Evolutionary conservation across 129 eudicot species (phyloP).

Genomic region (Rutidosis leptorrhynchoides): DNA sequence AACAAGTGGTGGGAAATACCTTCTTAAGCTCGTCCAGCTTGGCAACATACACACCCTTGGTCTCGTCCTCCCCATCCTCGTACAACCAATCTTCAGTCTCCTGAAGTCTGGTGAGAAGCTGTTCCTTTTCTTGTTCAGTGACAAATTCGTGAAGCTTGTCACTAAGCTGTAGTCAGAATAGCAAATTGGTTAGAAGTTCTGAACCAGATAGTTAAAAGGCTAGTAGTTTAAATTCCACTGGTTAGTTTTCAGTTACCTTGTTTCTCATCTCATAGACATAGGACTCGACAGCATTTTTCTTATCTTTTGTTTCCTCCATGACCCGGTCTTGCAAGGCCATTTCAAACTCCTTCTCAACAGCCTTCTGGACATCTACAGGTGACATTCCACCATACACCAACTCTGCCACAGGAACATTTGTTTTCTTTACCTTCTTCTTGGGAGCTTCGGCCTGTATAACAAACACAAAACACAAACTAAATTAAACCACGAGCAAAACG

Average conservation of each 20-base stretch:
- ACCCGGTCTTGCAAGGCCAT: conserved; percentile 96
- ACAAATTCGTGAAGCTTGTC: conserved; percentile 76
- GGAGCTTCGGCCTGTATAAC: conserved; percentile 66
- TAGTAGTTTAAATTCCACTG: too few species aligned
- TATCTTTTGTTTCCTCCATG: conserved; percentile 97
- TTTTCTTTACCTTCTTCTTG: conserved; percentile 82
- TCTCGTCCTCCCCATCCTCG: conserved; percentile 99
- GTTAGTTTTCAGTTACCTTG: conserved; percentile 77
- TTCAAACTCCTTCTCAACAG: conserved; percentile 87
- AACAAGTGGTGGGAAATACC: conserved; percentile 45
- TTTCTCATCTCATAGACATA: conserved; percentile 97
- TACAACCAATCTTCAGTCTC: conserved; percentile 95
- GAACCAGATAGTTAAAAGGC: neutral
- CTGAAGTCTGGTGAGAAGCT: conserved; percentile 62
- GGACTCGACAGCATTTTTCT: conserved; percentile 88
- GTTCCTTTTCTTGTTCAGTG: conserved; percentile 66
- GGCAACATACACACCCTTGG: conserved; percentile 81
- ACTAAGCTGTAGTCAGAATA: conserved; percentile 67
- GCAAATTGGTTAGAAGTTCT: too few species aligned
- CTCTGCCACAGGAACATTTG: conserved; percentile 63
- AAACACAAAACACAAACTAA: too few species aligned
- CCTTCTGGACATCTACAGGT: conserved; percentile 77
- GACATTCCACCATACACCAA: conserved; percentile 58
- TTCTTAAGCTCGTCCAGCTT: conserved; percentile 92
- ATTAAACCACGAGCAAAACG: too few species aligned